Evolutionary conservation across 192 early-diverging fungal genomes (phyloP).

Genomic region (Gaertneriomyces sp.): DNA sequence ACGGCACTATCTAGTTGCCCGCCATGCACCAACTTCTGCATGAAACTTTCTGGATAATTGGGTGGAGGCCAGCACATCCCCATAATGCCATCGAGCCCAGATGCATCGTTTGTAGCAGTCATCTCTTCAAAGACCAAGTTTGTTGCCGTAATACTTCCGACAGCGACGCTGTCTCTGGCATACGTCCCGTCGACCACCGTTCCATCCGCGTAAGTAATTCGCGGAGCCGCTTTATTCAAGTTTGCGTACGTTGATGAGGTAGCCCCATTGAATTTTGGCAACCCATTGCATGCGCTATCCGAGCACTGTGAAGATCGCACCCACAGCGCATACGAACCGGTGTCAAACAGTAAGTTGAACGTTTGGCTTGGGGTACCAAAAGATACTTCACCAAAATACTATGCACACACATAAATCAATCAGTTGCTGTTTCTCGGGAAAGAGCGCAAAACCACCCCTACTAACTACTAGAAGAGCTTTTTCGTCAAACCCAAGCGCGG

Average conservation of each 20-base stretch:
- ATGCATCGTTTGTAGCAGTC: slow-evolving; percentile 12
- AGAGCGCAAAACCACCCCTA: not conserved
- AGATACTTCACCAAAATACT: slow-evolving; percentile 27
- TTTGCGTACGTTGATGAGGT: slow-evolving; percentile 29
- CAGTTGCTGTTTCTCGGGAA: not conserved
- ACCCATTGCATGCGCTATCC: slow-evolving; percentile 17
- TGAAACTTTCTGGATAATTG: slow-evolving; percentile 13
- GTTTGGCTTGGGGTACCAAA: slow-evolving; percentile 39
- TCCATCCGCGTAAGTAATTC: slow-evolving; percentile 37
- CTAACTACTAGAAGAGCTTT: not conserved
- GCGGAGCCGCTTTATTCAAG: slow-evolving; percentile 9
- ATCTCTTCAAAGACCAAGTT: slow-evolving; percentile 18
- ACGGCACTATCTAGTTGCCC: not conserved
- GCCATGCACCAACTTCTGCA: slow-evolving; percentile 18
- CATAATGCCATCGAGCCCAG: slow-evolving; percentile 34
- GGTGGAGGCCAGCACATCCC: slow-evolving; percentile 31
- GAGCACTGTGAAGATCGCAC: slow-evolving; percentile 37
- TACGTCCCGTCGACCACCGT: slow-evolving; percentile 30
- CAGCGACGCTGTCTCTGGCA: slow-evolving; percentile 24
- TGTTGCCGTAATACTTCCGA: slow-evolving; percentile 15
- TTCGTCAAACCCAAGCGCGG: not conserved
- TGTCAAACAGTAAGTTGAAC: slow-evolving; percentile 37
- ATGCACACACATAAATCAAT: not conserved
- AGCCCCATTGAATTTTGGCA: slow-evolving; percentile 25
- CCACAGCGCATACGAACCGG: slow-evolving; percentile 46